Evolutionary conservation across 768 basidiomycete species (phyloP).

Genomic region (Pluteus cervinus): DNA sequence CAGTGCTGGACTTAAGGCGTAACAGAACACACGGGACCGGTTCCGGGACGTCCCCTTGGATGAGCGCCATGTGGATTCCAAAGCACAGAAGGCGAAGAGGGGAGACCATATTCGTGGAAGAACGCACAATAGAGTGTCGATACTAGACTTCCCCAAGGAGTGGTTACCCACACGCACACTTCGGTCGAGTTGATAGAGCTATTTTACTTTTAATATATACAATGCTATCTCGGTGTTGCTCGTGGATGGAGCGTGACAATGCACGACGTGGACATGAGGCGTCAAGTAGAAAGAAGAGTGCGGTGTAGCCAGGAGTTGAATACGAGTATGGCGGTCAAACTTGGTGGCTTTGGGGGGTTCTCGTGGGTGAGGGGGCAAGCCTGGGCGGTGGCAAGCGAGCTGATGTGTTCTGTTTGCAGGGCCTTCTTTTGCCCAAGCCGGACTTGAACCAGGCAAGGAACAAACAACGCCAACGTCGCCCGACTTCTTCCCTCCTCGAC

Average conservation of each 20-base stretch:
- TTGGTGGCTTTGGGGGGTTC: slow-evolving; percentile 7
- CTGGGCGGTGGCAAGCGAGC: slow-evolving; percentile 4
- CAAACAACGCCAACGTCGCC: slow-evolving; percentile 44
- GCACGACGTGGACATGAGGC: neutral
- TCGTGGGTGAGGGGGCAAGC: slow-evolving; percentile 22
- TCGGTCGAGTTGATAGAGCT: no score
- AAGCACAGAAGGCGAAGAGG: slow-evolving; percentile 63
- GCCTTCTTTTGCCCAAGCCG: slow-evolving; percentile 45
- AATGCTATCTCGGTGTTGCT: no score
- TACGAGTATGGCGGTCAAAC: slow-evolving; percentile 9
- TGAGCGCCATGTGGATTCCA: slow-evolving; percentile 70
- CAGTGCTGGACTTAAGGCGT: slow-evolving; percentile 9
- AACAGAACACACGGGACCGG: slow-evolving; percentile 34
- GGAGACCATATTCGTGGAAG: slow-evolving; percentile 61
- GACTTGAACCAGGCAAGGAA: slow-evolving; percentile 33
- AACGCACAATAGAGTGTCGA: slow-evolving; percentile 49
- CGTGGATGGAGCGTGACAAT: neutral
- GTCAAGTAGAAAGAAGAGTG: neutral
- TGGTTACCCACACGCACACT: slow-evolving; percentile 56
- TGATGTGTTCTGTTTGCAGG: slow-evolving; percentile 20
- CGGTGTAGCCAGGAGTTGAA: slow-evolving; percentile 3
- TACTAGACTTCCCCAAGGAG: slow-evolving; percentile 78
- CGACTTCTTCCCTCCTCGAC: slow-evolving; percentile 48
- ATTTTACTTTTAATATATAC: no score
- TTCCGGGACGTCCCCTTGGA: slow-evolving; percentile 76